phyloP scores from a whole-genome alignment of 192 early-diverging fungal genomes.

The Rhizophlyctis rosea region DNA sequence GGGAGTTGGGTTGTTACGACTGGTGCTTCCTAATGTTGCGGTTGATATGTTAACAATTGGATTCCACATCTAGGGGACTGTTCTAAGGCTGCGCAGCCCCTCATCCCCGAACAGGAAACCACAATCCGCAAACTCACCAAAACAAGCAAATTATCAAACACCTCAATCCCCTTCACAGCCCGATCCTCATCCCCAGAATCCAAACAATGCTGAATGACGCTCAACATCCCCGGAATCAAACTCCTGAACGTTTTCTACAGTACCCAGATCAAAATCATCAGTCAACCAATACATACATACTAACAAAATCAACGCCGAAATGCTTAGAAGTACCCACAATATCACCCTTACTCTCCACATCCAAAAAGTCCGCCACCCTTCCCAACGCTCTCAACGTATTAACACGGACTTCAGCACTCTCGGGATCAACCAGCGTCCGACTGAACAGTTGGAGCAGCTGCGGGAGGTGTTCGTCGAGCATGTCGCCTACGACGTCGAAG shows the following conservation, averaged over 20 bases:
- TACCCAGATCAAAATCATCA: no score
- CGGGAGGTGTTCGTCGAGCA: constrained; percentile 54
- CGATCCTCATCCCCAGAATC: constrained; percentile 70
- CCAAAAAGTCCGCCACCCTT: constrained; percentile 79
- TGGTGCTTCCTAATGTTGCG: no score
- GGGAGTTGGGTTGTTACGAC: constrained; percentile 74
- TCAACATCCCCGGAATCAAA: constrained; percentile 81
- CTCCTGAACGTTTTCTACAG: constrained; percentile 67
- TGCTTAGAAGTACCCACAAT: no score
- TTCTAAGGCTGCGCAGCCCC: no score
- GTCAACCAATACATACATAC: no score
- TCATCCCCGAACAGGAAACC: no score
- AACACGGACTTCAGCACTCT: constrained; percentile 75
- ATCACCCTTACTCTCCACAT: constrained; percentile 61
- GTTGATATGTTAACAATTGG: no score
- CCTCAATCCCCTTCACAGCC: constrained; percentile 77
- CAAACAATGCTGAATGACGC: constrained; percentile 77
- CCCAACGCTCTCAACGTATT: constrained; percentile 75
- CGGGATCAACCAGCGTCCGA: constrained; percentile 73
- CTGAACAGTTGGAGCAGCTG: constrained; percentile 75
- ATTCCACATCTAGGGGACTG: no score
- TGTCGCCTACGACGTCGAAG: constrained; percentile 81
- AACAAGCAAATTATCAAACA: constrained; percentile 75
- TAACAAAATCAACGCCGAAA: no score
- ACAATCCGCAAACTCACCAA: no score